These are phyloP conservation scores for Xanthoceras sorbifolium DNA, from an alignment of 345 rosid species.

Conservation along the genomic window DNA sequence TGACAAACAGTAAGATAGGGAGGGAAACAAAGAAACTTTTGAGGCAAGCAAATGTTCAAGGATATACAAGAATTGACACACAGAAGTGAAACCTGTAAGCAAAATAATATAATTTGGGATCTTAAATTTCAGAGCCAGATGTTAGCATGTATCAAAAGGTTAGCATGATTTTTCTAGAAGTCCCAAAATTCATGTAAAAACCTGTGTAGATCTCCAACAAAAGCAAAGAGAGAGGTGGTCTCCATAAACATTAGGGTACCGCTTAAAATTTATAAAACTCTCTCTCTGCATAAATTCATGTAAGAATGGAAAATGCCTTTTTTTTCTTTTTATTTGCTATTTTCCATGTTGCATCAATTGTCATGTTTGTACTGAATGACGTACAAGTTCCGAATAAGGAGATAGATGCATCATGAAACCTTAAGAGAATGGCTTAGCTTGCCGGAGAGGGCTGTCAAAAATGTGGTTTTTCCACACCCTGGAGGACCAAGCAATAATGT, in stretches of 20 bases:
- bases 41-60: neutral
- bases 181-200: no score
- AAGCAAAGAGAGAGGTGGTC: no score
- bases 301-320: no score
- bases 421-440: constrained; percentile 29
- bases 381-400: neutral
- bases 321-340: neutral
- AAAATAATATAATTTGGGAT: no score
- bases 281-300: no score
- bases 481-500: constrained; percentile 38
- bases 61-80: neutral
- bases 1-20: neutral
- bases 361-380: neutral
- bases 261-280: no score
- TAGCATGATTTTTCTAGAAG: no score
- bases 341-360: neutral
- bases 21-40: neutral
- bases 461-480: constrained; percentile 38
- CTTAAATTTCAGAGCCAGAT: no score
- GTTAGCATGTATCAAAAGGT: no score
- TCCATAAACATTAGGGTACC: no score
- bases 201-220: no score
- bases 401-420: constrained; percentile 14
- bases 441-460: constrained; percentile 31
- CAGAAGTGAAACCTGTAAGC: neutral